Conservation (phyloP, 257 asterid species). For the Echites panduratus region DNA sequence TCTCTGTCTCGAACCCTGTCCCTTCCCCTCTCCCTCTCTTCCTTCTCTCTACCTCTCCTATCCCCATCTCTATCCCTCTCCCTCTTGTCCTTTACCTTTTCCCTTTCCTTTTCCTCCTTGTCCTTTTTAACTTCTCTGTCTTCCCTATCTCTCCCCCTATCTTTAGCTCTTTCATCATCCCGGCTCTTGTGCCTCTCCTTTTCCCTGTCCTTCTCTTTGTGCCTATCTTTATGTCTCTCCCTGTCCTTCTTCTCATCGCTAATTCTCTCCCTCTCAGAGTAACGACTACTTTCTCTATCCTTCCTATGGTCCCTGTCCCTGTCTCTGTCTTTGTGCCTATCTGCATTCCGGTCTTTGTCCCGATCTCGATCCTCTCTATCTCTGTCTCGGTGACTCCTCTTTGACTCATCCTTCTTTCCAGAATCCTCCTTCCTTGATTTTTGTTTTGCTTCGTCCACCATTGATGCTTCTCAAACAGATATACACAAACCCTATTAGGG, state of each 20-base stretch:
- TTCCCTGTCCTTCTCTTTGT: conserved; percentile 8
- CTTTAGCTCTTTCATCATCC: conserved; percentile 10
- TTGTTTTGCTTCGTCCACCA: conserved; percentile 21
- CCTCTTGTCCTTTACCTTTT: conserved; percentile 19
- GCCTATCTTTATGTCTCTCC: conserved; percentile 1
- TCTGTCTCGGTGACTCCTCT: conserved; percentile 21
- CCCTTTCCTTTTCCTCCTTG: conserved; percentile 16
- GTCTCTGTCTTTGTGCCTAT: conserved; percentile 13
- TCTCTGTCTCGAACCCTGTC: conserved; percentile 34
- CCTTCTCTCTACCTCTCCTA: neutral
- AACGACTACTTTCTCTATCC: conserved; percentile 13
- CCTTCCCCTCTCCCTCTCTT: conserved; percentile 27
- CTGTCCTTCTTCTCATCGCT: conserved; percentile 17
- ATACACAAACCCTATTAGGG: neutral
- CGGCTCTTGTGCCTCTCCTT: conserved; percentile 9
- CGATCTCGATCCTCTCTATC: conserved; percentile 22
- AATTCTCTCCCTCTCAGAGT: conserved; percentile 18
- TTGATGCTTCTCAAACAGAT: neutral
- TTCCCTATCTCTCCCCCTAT: conserved; percentile 5
- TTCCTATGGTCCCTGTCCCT: conserved; percentile 10
- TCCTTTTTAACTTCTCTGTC: conserved; percentile 10
- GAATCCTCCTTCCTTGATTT: conserved; percentile 15
- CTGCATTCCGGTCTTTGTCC: conserved; percentile 12
- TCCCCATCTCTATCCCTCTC: conserved; percentile 1
- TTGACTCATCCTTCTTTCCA: conserved; percentile 11